A percentile compares a stretch with the other conserved stretches of the same genome.
phyloP scores from a whole-genome alignment of 805 yeast species.

The Hanseniaspora taiwanica region DNA sequence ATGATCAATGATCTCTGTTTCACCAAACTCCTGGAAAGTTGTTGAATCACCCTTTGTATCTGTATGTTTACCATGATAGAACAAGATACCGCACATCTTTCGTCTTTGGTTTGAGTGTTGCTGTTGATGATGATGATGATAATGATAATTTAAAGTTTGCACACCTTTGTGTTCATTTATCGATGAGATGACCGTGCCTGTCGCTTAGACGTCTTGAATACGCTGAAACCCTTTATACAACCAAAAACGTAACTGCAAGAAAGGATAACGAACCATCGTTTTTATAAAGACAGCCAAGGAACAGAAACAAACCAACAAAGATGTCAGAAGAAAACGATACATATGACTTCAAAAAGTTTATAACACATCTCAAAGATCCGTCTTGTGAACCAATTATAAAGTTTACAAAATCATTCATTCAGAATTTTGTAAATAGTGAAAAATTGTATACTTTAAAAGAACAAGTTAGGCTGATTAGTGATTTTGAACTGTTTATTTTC shows the following conservation, averaged over 20 bases:
- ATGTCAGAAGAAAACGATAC: slow-evolving; percentile 12
- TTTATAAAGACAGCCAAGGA: no score
- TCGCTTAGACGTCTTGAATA: no score
- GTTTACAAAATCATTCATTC: slow-evolving; percentile 72
- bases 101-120: no score
- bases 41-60: no score
- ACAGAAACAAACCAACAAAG: not conserved
- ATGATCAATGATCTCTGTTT: slow-evolving; percentile 1
- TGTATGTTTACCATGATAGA: slow-evolving; percentile 23
- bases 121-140: no score
- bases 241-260: no score
- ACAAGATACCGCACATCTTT: slow-evolving; percentile 55
- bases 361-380: slow-evolving; percentile 54
- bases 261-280: no score
- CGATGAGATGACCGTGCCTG: no score
- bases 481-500: slow-evolving; percentile 62
- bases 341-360: slow-evolving; percentile 81
- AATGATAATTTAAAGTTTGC: no score
- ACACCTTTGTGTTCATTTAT: no score
- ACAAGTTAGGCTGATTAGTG: slow-evolving; percentile 61
- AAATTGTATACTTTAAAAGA: slow-evolving; percentile 63
- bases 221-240: no score
- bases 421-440: slow-evolving; percentile 46
- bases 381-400: slow-evolving; percentile 82
- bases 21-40: not conserved